Conservation (phyloP, 768 basidiomycete species). For the Strobilomyces echinocephalus region DNA sequence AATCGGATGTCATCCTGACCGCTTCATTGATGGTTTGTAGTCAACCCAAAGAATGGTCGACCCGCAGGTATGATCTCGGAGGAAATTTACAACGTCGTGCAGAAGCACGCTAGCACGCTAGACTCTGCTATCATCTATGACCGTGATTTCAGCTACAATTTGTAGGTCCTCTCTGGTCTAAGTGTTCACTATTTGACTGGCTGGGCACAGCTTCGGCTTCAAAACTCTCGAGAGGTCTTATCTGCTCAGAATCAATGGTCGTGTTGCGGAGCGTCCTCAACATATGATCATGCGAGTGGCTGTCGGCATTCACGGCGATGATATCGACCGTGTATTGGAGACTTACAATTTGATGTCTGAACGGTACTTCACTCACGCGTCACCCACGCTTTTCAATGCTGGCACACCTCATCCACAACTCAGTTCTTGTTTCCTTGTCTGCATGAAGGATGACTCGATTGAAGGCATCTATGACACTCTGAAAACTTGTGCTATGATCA, state of each 20-base stretch:
- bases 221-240: conserved; percentile 99
- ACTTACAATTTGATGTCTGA: conserved; percentile 97
- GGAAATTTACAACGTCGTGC: conserved; percentile 77
- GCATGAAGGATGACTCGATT: conserved; percentile 98
- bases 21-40: conserved; percentile 32
- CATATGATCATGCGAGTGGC: conserved; percentile 99
- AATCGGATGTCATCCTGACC: neutral
- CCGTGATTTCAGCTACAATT: conserved; percentile 97
- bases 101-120: conserved; percentile 71
- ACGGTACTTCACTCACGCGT: conserved; percentile 97
- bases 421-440: conserved; percentile 94
- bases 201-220: conserved; percentile 83
- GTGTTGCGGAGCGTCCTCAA: conserved; percentile 94
- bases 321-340: conserved; percentile 85
- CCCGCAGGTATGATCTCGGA: conserved; percentile 89
- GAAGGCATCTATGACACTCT: conserved; percentile 99
- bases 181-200: neutral
- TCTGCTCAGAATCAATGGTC: conserved; percentile 88
- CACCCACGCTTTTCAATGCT: conserved; percentile 96
- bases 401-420: conserved; percentile 95
- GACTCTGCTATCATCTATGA: conserved; percentile 97
- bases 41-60: conserved; percentile 92
- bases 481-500: conserved; percentile 98
- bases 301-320: conserved; percentile 89
- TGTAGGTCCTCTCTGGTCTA: conserved; percentile 41